phyloP scores from a whole-genome alignment of 129 eudicot species.

The Escallonia herrerae region DNA sequence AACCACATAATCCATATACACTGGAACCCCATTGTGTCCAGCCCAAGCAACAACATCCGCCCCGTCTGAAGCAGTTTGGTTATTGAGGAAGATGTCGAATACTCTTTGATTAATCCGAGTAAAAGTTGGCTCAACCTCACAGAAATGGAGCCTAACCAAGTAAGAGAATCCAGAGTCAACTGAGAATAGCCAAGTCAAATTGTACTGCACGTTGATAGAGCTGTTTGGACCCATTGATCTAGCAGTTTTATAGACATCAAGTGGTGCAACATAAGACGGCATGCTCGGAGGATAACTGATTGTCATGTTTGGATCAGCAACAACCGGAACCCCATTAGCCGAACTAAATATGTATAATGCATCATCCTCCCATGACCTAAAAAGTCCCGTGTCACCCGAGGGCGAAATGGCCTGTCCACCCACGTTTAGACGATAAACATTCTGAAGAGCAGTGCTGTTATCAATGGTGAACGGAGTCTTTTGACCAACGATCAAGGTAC shows the following conservation, averaged over 20 bases:
- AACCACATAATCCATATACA: constrained; percentile 53
- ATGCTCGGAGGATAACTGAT: constrained; percentile 35
- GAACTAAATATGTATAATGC: constrained; percentile 49
- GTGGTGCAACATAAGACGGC: constrained; percentile 65
- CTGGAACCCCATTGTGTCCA: constrained; percentile 20
- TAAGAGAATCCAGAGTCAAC: constrained; percentile 70
- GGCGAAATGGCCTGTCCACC: constrained; percentile 86
- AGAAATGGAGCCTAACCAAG: constrained; percentile 84
- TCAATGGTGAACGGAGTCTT: constrained; percentile 25
- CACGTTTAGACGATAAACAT: constrained; percentile 67
- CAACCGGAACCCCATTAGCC: constrained; percentile 43
- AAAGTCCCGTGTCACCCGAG: constrained; percentile 71
- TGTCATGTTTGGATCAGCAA: constrained; percentile 41
- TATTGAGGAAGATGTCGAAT: constrained; percentile 54
- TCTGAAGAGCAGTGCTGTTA: constrained; percentile 65
- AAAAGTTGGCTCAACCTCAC: constrained; percentile 40
- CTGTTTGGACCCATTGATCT: constrained; percentile 73
- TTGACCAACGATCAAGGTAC: constrained; percentile 39
- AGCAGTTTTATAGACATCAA: constrained; percentile 70
- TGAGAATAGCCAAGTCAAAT: constrained; percentile 67
- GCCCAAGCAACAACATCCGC: constrained; percentile 67
- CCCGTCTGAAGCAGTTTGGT: constrained; percentile 54
- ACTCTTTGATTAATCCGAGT: constrained; percentile 50
- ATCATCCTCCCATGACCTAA: constrained; percentile 69
- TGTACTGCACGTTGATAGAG: constrained; percentile 35